Evolutionary conservation across 257 asterid species (phyloP), one percentile per base, ranked within the genome.

Genomic region (Perilla frutescens): DNA sequence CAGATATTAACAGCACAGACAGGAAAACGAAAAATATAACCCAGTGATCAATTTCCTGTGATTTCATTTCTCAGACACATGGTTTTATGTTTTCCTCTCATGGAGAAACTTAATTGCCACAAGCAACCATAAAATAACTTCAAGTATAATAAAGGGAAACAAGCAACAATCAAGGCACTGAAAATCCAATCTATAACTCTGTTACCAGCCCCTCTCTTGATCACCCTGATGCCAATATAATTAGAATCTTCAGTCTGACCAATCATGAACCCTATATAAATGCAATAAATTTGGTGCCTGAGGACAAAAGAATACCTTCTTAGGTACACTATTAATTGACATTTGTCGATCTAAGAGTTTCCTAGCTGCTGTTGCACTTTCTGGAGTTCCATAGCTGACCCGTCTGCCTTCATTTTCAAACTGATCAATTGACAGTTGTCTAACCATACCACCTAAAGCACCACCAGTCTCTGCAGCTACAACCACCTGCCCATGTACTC

Each of bases 301-400:
- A 67, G 48, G 68, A 31, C 10, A 66, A 75, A 56, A 66, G 7
- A 20, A 12, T 71, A 90, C 98, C 97, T 93, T 93, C 89, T 93
- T 93, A 37, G 98, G 96, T 66, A 93, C 90, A 83, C 93, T 93
- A 76, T 81, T 89, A 74, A 90, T 88, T 61, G 98, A 93, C 97
- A 90, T 93, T 78, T 93, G 98, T 51, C 98, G 87, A 81, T 93
- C 97, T 79, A 93, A 84, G 53, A 93, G 93, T 83, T 89, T 93
- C 81, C 97, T 90, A 49, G 98, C 98, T 12, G 97, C 98, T 76
- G 96, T 88, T 66, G 98, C 97, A 89, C 82, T 93, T 82, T 93
- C 98, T 55, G 98, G 98, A 62, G 97, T 90, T 72, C 98, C 98
- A 71, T 93, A 90, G 77, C 98, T 85, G 70, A 93, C 97, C 44